A percentile compares a stretch with the other conserved stretches of the same genome.
Conservation (phyloP, 1,284 basidiomycete genomes). For the Grifola frondosa region DNA sequence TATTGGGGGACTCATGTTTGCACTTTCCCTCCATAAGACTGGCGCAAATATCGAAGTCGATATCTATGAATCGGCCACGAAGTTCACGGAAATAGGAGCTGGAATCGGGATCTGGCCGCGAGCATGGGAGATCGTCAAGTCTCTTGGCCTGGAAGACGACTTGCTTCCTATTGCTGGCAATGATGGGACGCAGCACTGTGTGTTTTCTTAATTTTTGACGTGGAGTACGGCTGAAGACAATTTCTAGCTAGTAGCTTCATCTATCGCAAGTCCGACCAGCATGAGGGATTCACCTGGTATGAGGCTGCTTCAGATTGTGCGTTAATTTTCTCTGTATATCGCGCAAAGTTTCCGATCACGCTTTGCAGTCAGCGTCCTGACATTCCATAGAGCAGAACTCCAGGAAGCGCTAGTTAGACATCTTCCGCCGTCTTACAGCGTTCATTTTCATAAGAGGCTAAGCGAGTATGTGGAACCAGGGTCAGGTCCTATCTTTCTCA, state of each 20-base stretch:
- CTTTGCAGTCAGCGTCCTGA: conserved; percentile 31
- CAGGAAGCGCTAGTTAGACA: conserved; percentile 39
- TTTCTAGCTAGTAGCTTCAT: conserved; percentile 1
- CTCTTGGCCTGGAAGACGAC: conserved; percentile 23
- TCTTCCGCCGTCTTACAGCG: conserved; percentile 31
- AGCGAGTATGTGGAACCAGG: conserved; percentile 30
- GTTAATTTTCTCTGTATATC: conserved; percentile 11
- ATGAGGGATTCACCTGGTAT: conserved; percentile 2
- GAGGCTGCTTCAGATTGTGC: not conserved
- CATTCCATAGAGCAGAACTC: conserved; percentile 44
- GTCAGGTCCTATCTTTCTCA: conserved; percentile 14
- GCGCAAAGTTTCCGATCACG: too few species aligned
- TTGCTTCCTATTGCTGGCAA: conserved; percentile 6
- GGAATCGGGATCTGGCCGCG: conserved; percentile 35
- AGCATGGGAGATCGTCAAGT: conserved; percentile 20
- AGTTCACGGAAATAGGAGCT: conserved; percentile 42
- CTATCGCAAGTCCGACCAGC: conserved; percentile 15
- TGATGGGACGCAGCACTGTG: not conserved
- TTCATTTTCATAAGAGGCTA: conserved; percentile 40
- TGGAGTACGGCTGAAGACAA: too few species aligned
- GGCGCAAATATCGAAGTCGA: conserved; percentile 39
- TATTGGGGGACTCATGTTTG: conserved; percentile 36
- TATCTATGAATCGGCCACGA: conserved; percentile 40
- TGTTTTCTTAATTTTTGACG: not conserved
- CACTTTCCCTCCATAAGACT: conserved; percentile 36